Percentiles rank a stretch among this genome's conserved stretches.
Conservation (phyloP, 208 protist species). For the Trichomonas gallinae region DNA sequence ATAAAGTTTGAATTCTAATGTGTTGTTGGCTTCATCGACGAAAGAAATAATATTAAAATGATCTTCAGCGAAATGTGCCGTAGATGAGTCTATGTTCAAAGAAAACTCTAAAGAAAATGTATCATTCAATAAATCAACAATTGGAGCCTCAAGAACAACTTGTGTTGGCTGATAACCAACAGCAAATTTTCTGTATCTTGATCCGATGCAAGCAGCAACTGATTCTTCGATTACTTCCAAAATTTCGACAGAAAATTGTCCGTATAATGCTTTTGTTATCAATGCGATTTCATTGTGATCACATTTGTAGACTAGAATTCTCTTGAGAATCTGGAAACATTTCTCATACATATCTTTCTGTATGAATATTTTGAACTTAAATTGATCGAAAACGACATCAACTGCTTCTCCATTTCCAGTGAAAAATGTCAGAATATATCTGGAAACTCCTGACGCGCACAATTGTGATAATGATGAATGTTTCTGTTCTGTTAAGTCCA, state of each 20-base stretch:
- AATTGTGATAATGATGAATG: background rate
- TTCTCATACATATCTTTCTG: background rate
- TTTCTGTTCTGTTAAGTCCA: background rate
- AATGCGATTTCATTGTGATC: background rate
- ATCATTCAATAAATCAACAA: background rate
- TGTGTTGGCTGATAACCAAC: background rate
- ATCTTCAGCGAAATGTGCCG: background rate
- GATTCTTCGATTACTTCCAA: background rate
- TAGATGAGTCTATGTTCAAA: background rate
- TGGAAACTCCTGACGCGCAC: background rate
- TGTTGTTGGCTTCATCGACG: background rate
- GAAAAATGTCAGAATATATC: background rate
- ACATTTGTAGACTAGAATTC: background rate
- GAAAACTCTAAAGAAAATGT: background rate
- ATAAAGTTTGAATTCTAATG: background rate
- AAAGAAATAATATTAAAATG: background rate
- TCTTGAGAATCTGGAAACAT: background rate
- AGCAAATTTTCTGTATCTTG: background rate
- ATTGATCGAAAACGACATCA: background rate
- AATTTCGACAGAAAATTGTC: background rate
- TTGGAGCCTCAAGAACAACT: background rate
- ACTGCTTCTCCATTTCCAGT: background rate
- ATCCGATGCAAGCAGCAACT: background rate
- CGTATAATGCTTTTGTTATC: background rate
- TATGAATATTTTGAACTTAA: background rate